Conservation (phyloP, 495 filamentous ascomycete species). For the Aspergillus taichungensis region DNA sequence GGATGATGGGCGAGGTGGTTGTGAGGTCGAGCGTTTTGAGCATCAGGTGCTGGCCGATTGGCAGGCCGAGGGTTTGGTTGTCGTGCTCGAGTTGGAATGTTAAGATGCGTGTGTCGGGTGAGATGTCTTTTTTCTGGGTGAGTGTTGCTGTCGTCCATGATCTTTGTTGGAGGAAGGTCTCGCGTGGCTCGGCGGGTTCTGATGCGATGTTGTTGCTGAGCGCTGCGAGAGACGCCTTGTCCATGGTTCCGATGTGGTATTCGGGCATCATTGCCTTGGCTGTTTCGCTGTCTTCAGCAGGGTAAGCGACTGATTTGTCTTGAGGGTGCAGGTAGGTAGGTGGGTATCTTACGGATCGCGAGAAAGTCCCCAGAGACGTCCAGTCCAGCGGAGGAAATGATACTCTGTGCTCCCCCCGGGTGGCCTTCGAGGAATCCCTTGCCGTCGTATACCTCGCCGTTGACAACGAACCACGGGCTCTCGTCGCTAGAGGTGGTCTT, state of each 20-base stretch:
- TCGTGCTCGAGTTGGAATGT: slow-evolving; percentile 69
- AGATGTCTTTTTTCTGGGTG: slow-evolving; percentile 54
- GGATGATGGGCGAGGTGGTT: slow-evolving; percentile 63
- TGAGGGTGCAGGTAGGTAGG: neutral
- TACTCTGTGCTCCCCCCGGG: slow-evolving; percentile 84
- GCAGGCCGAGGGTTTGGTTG: slow-evolving; percentile 66
- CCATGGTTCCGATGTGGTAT: slow-evolving; percentile 79
- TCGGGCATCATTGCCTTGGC: slow-evolving; percentile 85
- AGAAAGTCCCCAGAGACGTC: slow-evolving; percentile 93
- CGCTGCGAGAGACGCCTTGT: slow-evolving; percentile 44
- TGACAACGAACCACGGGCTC: slow-evolving; percentile 84
- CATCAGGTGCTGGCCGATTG: slow-evolving; percentile 85
- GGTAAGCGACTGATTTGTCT: slow-evolving; percentile 1
- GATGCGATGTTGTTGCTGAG: slow-evolving; percentile 32
- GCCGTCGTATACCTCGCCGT: slow-evolving; percentile 89
- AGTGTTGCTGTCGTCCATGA: slow-evolving; percentile 65
- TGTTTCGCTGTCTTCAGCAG: slow-evolving; percentile 67
- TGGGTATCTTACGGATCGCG: slow-evolving; percentile 67
- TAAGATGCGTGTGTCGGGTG: slow-evolving; percentile 78
- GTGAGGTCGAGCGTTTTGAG: slow-evolving; percentile 65
- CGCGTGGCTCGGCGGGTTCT: slow-evolving; percentile 31
- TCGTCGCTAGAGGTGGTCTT: slow-evolving; percentile 55
- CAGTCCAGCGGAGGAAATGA: slow-evolving; percentile 71
- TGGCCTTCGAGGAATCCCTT: slow-evolving; percentile 76
- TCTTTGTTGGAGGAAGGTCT: slow-evolving; percentile 61